phyloP scores from a whole-genome alignment of 164 flowering plant species.

The grape (Vitis vinifera) region DNA sequence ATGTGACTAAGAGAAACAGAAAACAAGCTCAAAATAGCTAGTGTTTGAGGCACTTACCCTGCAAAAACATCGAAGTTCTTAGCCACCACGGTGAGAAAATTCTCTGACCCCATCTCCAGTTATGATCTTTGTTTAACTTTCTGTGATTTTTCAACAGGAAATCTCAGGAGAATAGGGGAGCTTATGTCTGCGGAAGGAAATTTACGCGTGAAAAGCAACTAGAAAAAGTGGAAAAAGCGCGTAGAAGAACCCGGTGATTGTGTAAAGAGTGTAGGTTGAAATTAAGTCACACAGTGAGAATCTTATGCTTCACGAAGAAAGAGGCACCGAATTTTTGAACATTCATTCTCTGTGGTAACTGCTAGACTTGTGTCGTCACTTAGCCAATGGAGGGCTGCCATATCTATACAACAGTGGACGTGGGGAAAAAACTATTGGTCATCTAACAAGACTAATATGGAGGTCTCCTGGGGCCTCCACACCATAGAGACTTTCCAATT shows the following conservation, averaged over 20 bases:
- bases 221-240: background rate
- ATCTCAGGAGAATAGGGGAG: background rate
- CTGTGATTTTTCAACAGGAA: background rate
- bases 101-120: conserved; percentile 43
- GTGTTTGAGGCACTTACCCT: conserved; percentile 33
- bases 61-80: conserved; percentile 81
- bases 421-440: no score
- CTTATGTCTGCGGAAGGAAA: background rate
- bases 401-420: no score
- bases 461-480: no score
- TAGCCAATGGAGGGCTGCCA: no score
- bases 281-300: conserved; percentile 8
- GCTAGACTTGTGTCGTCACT: no score
- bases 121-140: no score
- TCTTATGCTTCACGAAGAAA: conserved; percentile 19
- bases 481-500: no score
- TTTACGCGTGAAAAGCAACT: no score
- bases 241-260: background rate
- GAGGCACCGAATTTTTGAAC: conserved; percentile 36
- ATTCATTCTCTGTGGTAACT: conserved; percentile 3
- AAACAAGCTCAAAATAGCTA: background rate
- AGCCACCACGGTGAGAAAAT: conserved; percentile 58
- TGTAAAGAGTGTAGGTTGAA: background rate
- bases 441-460: no score
- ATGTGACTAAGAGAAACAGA: background rate